phyloP scores from a whole-genome alignment of 331 rosid species.

The Malus hybrid region DNA sequence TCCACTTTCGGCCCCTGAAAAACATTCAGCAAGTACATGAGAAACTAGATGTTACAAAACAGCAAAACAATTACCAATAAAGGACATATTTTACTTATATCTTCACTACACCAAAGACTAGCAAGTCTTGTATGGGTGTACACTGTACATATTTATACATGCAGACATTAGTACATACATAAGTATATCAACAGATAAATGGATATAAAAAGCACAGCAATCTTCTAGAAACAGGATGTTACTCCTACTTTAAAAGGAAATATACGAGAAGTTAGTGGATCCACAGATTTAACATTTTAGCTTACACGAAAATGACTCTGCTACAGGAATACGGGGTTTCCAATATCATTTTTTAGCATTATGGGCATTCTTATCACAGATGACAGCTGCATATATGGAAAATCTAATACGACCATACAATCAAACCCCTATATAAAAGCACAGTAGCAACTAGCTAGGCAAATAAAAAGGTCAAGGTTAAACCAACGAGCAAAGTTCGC shows the following conservation, averaged over 20 bases:
- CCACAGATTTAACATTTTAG: neutral
- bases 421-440: neutral
- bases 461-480: neutral
- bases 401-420: neutral
- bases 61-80: neutral
- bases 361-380: neutral
- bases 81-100: neutral
- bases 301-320: neutral
- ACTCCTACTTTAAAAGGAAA: neutral
- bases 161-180: neutral
- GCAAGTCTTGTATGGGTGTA: neutral
- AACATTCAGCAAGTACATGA: constrained; percentile 15
- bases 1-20: constrained; percentile 92
- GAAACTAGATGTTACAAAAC: constrained; percentile 1
- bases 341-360: neutral
- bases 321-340: neutral
- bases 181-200: neutral
- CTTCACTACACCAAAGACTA: neutral
- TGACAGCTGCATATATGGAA: neutral
- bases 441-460: neutral
- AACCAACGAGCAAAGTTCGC: neutral
- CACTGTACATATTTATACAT: neutral
- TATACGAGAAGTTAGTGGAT: neutral
- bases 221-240: neutral
- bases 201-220: neutral